phyloP scores from a whole-genome alignment of 768 basidiomycete species.

The Thelephora ganbajun region DNA sequence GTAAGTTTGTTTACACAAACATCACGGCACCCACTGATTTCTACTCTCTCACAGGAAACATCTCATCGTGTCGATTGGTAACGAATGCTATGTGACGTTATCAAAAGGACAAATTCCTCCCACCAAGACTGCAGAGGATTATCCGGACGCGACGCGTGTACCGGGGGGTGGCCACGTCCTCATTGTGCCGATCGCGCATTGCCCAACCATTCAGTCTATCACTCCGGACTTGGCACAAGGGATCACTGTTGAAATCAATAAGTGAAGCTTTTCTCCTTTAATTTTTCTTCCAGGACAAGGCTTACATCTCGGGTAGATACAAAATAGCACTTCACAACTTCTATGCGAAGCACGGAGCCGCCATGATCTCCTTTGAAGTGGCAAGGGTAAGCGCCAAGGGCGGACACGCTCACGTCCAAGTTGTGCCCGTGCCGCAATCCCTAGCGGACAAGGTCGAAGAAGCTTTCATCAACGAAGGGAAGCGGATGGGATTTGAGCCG shows the following conservation, averaged over 20 bases:
- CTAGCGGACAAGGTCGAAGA: slow-evolving; percentile 51
- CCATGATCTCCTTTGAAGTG: slow-evolving; percentile 77
- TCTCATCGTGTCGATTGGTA: slow-evolving; percentile 86
- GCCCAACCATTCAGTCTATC: slow-evolving; percentile 74
- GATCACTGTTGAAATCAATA: slow-evolving; percentile 70
- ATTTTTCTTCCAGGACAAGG: not conserved
- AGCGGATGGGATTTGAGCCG: slow-evolving; percentile 54
- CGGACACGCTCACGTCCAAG: slow-evolving; percentile 91
- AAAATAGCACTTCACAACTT: slow-evolving; percentile 61
- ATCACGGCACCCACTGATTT: slow-evolving; percentile 2
- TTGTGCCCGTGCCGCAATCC: slow-evolving; percentile 58
- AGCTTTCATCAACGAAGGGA: slow-evolving; percentile 62
- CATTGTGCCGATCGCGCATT: slow-evolving; percentile 88
- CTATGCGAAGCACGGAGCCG: slow-evolving; percentile 56
- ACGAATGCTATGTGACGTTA: slow-evolving; percentile 90
- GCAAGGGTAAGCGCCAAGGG: slow-evolving; percentile 73
- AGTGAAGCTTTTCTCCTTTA: slow-evolving; percentile 23
- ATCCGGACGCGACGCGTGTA: slow-evolving; percentile 29
- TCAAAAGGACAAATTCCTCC: slow-evolving; percentile 92
- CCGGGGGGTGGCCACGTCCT: slow-evolving; percentile 96
- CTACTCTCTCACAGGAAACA: slow-evolving; percentile 52
- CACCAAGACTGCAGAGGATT: slow-evolving; percentile 43
- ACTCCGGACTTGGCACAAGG: slow-evolving; percentile 63
- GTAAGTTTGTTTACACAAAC: slow-evolving; percentile 25
- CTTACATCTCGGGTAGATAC: slow-evolving; percentile 32